Conservation (phyloP, 768 basidiomycete species). For the Russula dissimulans region DNA sequence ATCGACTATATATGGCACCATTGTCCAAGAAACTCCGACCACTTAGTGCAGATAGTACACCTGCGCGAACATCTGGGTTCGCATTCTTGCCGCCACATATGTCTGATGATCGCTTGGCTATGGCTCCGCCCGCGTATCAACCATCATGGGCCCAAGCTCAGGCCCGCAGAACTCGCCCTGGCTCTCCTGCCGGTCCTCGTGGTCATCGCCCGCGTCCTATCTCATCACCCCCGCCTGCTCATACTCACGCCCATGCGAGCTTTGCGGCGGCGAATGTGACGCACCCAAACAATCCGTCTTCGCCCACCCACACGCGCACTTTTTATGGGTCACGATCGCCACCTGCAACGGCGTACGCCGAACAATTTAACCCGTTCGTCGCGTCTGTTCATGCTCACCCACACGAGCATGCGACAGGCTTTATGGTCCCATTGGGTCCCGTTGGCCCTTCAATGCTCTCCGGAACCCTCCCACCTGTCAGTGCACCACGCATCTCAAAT, state of each 20-base stretch:
- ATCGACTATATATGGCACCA: conserved; percentile 36
- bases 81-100: conserved; percentile 11
- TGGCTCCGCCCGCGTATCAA: conserved; percentile 16
- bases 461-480: conserved; percentile 31
- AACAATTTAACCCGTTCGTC: conserved; percentile 4
- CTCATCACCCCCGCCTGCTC: conserved; percentile 17
- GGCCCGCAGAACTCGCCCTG: conserved; percentile 14
- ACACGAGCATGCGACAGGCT: conserved; percentile 3
- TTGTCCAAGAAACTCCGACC: conserved; percentile 26
- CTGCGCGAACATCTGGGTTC: background rate
- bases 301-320: background rate
- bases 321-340: conserved; percentile 8
- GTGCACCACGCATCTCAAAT: conserved; percentile 35
- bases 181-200: conserved; percentile 19
- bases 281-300: background rate
- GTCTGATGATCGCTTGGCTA: conserved; percentile 9
- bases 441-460: conserved; percentile 17
- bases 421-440: conserved; percentile 6
- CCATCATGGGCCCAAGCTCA: conserved; percentile 9
- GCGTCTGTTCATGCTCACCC: background rate
- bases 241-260: background rate
- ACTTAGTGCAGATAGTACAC: conserved; percentile 11
- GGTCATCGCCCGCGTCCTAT: conserved; percentile 18
- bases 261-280: conserved; percentile 3
- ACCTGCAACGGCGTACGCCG: background rate